Base-by-base conservation (phyloP, 2,329 filamentous ascomycete species). In the Aspergillus ibericus region DNA sequence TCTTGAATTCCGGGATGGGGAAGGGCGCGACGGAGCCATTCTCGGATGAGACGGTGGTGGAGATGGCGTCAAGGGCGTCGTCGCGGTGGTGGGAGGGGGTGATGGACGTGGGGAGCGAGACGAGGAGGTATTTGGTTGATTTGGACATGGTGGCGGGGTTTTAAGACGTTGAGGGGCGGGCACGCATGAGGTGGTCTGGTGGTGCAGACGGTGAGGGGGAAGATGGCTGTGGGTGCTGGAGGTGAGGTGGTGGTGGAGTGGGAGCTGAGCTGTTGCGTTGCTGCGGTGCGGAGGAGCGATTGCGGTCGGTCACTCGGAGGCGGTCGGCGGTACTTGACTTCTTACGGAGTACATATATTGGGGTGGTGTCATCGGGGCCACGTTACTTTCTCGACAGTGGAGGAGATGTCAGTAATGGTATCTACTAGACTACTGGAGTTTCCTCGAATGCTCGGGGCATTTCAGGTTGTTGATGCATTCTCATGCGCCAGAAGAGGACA, bases 1-100 rank as follows among this genome's bases (percentile, higher is more conserved):
- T 96, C 82, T 98, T 99, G 84, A 99, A 97, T 65, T 92, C 89
- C 18, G 95, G 95, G 63, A 98, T 89, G 57, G 85, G 80, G 73
- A 98, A 97, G 2, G 88, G 87, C 53, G 87, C 80, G 47, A 92
- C 88, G 53, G 84, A 86, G 72, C 90, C 92, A 75, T 90, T 88
- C 68, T 96, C 91, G 58, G 85, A 79, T 51, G 85, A 82, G 56
- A 96, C 83, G 42, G 88, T 91, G 56, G 87, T 80, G 66, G 87
- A 86, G 62, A 99, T 79, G 47, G 91, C 85, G 49, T 87, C 84
- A 66, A 97, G 82, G 64, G 93, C 92, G 75, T 96, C 91, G 66
- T 93, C 89, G 70, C 84, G 84, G 78, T 93, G 86, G 78, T 86
- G 85, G 52, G 91, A 90, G 67, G 92, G 89, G 71, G 92, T 89